A percentile compares a stretch with the other conserved stretches of the same genome.
Conservation (phyloP, 352 stramenopile genomes). For the Phytopythium ostracodes region DNA sequence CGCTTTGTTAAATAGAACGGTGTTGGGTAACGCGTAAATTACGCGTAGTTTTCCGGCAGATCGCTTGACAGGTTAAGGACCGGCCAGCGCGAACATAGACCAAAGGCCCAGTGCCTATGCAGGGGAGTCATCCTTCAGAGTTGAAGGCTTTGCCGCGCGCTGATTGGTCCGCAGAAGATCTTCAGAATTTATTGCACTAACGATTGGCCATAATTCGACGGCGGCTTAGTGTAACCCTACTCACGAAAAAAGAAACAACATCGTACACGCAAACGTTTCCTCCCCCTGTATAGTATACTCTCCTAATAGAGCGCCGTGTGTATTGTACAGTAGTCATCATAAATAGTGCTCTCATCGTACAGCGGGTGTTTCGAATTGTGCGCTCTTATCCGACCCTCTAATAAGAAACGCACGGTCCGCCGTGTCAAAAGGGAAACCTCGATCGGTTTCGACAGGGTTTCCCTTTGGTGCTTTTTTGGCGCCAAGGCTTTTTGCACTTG, state of each 20-base stretch:
- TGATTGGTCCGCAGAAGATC: slow-evolving; percentile 4
- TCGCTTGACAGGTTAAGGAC: background rate
- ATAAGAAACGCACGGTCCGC: no score
- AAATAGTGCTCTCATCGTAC: background rate
- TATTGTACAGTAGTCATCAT: background rate
- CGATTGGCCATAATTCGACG: background rate
- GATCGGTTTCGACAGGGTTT: background rate
- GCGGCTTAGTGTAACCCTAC: slow-evolving; percentile 1
- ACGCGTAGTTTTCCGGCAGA: background rate
- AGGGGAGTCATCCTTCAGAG: slow-evolving; percentile 8
- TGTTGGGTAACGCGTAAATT: slow-evolving; percentile 8
- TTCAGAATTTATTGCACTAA: background rate
- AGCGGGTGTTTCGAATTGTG: no score
- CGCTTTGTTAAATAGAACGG: slow-evolving; percentile 4
- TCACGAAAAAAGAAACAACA: slow-evolving; percentile 6
- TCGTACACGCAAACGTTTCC: slow-evolving; percentile 6
- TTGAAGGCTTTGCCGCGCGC: background rate
- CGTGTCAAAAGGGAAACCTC: background rate
- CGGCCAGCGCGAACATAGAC: background rate
- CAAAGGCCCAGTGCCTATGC: slow-evolving; percentile 8
- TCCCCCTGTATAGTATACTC: background rate
- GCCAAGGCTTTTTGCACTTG: slow-evolving; percentile 1
- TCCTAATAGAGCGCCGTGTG: background rate
- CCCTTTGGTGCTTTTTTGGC: background rate
- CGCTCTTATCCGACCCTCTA: no score